Base-by-base conservation (phyloP, 768 basidiomycete species). In the Mycena kentingensis region DNA sequence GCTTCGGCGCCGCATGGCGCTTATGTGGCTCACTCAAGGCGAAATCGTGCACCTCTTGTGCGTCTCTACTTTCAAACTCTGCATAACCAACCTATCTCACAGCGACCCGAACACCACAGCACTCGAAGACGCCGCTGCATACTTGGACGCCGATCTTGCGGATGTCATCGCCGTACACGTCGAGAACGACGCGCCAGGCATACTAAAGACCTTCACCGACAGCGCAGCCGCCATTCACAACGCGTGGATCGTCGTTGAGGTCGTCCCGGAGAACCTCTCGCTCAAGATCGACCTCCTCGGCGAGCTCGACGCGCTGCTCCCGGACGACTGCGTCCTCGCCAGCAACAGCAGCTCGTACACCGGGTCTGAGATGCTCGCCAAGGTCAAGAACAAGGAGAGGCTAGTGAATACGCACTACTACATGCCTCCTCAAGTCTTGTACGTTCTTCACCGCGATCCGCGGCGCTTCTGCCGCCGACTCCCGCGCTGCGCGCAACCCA, bases 11-110 rank as follows among this genome's bases (percentile, higher is more conserved):
- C 58, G 58, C 36, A 59, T 59, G 24, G 58, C 58, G 1, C 18
- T 59, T 41, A 59, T 55, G 54, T 59, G 58, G 58, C 57, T 58
- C 13, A 58, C 57, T 26, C 57, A 54, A 37, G 57, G 57, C 16
- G 57, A 54, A 38, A 41, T 29, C 4, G 57, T 58, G 7, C 57
- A 58, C 43, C 52, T 58, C 22, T 18, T 54, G 57, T 58, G 44
- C 12, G 15, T 16, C 21, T 41, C 3, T 11, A 2, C 22, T 15
- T 28, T 43, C 12, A 4, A 2, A 2, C 13, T 21, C 6, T 5
- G 28, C 21, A 4, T 32, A 7, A 12, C 28, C n/a, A 5, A 29
- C 18, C 13, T n/a, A 2, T 44, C 26, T 28, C 2, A 29, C 34
- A 58, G 57, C 3, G 57, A 58, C 18, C 52, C 49, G 21, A 54